phyloP scores from a whole-genome alignment of 495 filamentous ascomycete genomes.

The Aspergillus kassunensis region DNA sequence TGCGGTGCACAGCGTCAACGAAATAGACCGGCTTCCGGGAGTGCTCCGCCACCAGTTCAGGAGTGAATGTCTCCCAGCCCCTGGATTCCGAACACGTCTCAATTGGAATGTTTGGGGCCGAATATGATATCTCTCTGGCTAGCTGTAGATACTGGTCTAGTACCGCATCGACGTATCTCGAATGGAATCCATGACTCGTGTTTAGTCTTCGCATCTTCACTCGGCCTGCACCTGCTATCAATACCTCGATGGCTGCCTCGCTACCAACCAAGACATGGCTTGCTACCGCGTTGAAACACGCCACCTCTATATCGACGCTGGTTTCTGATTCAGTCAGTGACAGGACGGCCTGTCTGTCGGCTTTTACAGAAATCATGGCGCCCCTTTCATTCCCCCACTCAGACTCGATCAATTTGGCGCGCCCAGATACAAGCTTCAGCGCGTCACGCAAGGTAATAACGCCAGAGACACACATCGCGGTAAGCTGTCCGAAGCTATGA shows the following conservation, averaged over 20 bases:
- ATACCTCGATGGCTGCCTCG: slow-evolving; percentile 24
- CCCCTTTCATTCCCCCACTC: slow-evolving; percentile 40
- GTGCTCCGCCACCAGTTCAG: slow-evolving; percentile 26
- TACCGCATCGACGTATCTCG: slow-evolving; percentile 38
- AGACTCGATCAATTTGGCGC: slow-evolving; percentile 36
- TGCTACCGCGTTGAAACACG: slow-evolving; percentile 44
- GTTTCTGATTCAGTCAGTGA: slow-evolving; percentile 3
- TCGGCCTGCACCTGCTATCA: not conserved
- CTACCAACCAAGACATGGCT: slow-evolving; percentile 36
- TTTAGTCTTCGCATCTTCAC: slow-evolving; percentile 30
- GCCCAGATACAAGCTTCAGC: slow-evolving; percentile 32
- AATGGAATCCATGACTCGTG: slow-evolving; percentile 37
- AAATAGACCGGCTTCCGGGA: slow-evolving; percentile 42
- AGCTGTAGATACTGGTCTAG: slow-evolving; percentile 22
- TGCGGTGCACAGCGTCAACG: slow-evolving; percentile 30
- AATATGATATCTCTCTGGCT: slow-evolving; percentile 24
- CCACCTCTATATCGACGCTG: slow-evolving; percentile 31
- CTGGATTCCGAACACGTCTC: slow-evolving; percentile 21
- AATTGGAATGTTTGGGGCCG: slow-evolving; percentile 24
- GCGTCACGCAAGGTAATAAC: slow-evolving; percentile 32
- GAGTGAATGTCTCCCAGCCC: slow-evolving; percentile 9
- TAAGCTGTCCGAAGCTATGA: slow-evolving; percentile 53
- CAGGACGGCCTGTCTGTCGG: slow-evolving; percentile 18
- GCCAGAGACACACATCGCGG: slow-evolving; percentile 42
- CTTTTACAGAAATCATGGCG: slow-evolving; percentile 43